Evolutionary conservation across 2,329 filamentous ascomycete genomes (phyloP), one percentile per base, ranked within the genome.

Genomic region (Lasiodiplodia gonubiensis): DNA sequence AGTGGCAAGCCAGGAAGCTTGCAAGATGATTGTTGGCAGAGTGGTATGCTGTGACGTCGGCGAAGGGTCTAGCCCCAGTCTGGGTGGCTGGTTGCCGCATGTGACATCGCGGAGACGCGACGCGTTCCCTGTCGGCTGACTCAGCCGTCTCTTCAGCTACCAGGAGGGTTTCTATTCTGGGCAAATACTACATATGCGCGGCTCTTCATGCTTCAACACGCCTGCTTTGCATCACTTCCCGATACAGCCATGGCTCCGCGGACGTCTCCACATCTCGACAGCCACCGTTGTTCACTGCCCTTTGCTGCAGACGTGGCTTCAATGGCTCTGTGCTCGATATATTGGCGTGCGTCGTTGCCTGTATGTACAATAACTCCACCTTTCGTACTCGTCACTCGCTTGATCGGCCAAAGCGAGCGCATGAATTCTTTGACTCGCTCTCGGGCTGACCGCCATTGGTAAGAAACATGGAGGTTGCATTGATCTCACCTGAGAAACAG

Each of bases 21-120:
- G 25, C 27, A 12, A n/a, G 14, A 27, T 30, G 35, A 63, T 63
- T 63, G 59, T 63, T 63, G 59, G 59, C 59, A 63, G 27, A 25
- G 30, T 18, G 42, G 30, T 21, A n/a, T 27, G 42, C n/a, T 49
- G 59, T 63, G 59, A 63, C 59, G 59, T 63, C 59, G 16, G 27
- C 27, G 18, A 10, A 30, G 21, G n/a, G 42, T 51, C 59, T 63
- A n/a, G 59, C 11, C 57, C 18, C 33, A 42, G 57, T 1, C 23
- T 7, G 35, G 54, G 27, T 39, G n/a, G 5, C 12, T 33, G 30
- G 30, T 33, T 33, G 12, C n/a, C 8, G 11, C 42, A n/a, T 48
- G 59, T 63, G 59, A 63, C 37, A n/a, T 21, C 27, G 59, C 59
- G 59, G 46, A n/a, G 46, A 14, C 42, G 42, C 46, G 57, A 49